Percentiles rank a stretch among this genome's conserved stretches.
phyloP scores from a whole-genome alignment of 768 basidiomycete species.

The Tubosaeta sp. region DNA sequence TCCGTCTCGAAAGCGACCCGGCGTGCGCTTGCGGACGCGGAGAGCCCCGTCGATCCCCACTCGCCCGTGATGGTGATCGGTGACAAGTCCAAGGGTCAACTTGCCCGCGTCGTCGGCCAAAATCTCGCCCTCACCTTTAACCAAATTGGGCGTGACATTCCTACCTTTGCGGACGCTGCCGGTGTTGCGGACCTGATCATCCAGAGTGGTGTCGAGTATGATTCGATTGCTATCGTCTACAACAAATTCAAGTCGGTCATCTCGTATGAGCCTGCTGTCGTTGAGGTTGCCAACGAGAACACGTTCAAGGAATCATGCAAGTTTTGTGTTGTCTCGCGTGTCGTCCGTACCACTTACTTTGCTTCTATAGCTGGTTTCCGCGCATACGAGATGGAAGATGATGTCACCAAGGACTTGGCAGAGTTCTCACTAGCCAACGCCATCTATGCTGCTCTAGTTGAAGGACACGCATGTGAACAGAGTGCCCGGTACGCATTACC shows the following conservation, averaged over 20 bases:
- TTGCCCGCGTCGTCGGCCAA: slow-evolving; percentile 57
- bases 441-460: slow-evolving; percentile 89
- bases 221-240: slow-evolving; percentile 76
- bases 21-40: slow-evolving; percentile 54
- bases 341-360: not conserved
- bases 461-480: slow-evolving; percentile 94
- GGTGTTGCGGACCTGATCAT: slow-evolving; percentile 90
- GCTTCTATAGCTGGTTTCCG: slow-evolving; percentile 71
- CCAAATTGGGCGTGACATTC: slow-evolving; percentile 96
- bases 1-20: slow-evolving; percentile 90
- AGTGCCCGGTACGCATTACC: slow-evolving; percentile 64
- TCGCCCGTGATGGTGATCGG: slow-evolving; percentile 85
- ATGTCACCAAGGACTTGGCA: slow-evolving; percentile 86
- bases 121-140: slow-evolving; percentile 88
- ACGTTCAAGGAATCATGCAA: slow-evolving; percentile 75
- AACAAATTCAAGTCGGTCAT: slow-evolving; percentile 88
- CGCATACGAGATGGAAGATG: slow-evolving; percentile 97
- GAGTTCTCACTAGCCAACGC: slow-evolving; percentile 97
- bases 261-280: slow-evolving; percentile 75
- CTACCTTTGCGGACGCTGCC: slow-evolving; percentile 94
- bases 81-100: slow-evolving; percentile 96
- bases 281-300: slow-evolving; percentile 79
- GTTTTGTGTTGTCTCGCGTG: slow-evolving; percentile 27
- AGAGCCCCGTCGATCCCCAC: slow-evolving; percentile 46
- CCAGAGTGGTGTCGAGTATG: slow-evolving; percentile 80